These are phyloP conservation scores for Acorus gramineus DNA, from an alignment of 106 monocot species.

Conservation along the genomic window DNA sequence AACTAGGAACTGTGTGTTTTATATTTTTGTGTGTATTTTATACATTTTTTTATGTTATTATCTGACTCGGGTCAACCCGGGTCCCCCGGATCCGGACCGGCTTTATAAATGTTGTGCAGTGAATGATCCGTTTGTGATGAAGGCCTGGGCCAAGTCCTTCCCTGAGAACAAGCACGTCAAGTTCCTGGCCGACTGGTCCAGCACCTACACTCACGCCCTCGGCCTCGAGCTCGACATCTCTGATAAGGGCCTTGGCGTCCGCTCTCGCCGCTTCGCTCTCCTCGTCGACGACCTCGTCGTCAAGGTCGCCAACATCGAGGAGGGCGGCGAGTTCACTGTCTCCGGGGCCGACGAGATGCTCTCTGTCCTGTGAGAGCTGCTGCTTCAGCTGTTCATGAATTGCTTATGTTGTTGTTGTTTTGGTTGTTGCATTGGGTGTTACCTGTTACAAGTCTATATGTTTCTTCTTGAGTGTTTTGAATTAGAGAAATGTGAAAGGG, in stretches of 20 bases:
- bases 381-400: slow-evolving; percentile 1
- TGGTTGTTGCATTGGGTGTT: too few species aligned
- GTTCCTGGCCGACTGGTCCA: slow-evolving; percentile 84
- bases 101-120: slow-evolving; percentile 27
- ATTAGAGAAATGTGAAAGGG: too few species aligned
- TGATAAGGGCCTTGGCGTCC: slow-evolving; percentile 73
- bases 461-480: too few species aligned
- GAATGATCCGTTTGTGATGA: slow-evolving; percentile 88
- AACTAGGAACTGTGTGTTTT: too few species aligned
- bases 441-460: too few species aligned
- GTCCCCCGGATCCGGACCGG: too few species aligned
- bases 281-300: slow-evolving; percentile 71
- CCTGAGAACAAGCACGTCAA: slow-evolving; percentile 81
- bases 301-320: slow-evolving; percentile 72
- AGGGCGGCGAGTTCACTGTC: slow-evolving; percentile 85
- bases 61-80: too few species aligned
- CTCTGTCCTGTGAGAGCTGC: slow-evolving; percentile 35
- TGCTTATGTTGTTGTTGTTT: too few species aligned
- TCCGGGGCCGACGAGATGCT: slow-evolving; percentile 91
- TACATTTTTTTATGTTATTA: too few species aligned
- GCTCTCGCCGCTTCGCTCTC: slow-evolving; percentile 70
- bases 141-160: slow-evolving; percentile 89
- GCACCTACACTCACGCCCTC: slow-evolving; percentile 67
- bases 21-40: too few species aligned
- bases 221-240: slow-evolving; percentile 86